Evolutionary conservation across 805 yeast genomes (phyloP).

Genomic region (Saturnispora zaruensis): DNA sequence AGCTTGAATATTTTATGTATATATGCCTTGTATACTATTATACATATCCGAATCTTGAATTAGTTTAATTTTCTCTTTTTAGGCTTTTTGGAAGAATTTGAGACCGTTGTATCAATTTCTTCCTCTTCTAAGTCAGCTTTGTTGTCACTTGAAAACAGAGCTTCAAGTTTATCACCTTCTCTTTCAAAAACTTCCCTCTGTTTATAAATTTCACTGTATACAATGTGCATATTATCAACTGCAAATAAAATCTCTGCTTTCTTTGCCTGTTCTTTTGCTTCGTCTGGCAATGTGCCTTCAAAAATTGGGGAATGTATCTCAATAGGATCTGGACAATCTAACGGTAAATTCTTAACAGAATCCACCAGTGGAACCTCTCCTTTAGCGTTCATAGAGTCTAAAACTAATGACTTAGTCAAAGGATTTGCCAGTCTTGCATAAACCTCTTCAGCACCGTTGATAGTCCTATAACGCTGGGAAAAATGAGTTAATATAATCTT

Average conservation of each 20-base stretch:
- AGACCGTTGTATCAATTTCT: background rate
- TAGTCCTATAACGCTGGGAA: conserved; percentile 75
- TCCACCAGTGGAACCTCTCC: conserved; percentile 15
- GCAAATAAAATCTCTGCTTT: conserved; percentile 38
- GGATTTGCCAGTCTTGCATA: conserved; percentile 20
- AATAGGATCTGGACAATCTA: conserved; percentile 17
- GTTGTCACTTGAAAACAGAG: conserved; percentile 21
- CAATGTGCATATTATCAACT: conserved; percentile 56
- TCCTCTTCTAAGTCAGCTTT: conserved; percentile 16
- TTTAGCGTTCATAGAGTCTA: conserved; percentile 11
- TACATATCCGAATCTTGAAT: background rate
- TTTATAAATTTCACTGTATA: conserved; percentile 34
- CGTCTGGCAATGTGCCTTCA: conserved; percentile 6
- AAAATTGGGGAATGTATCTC: conserved; percentile 22
- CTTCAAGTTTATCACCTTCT: conserved; percentile 24
- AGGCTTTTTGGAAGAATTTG: background rate
- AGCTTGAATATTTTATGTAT: background rate
- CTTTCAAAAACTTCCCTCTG: conserved; percentile 24
- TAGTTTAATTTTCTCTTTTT: conserved; percentile 5
- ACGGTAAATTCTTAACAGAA: background rate
- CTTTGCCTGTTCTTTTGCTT: conserved; percentile 21
- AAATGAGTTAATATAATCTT: conserved; percentile 81
- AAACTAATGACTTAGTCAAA: conserved; percentile 10
- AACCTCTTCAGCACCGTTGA: conserved; percentile 25
- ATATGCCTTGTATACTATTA: background rate